Conservation (phyloP, 2,329 filamentous ascomycete genomes). For the Alternaria arborescens region DNA sequence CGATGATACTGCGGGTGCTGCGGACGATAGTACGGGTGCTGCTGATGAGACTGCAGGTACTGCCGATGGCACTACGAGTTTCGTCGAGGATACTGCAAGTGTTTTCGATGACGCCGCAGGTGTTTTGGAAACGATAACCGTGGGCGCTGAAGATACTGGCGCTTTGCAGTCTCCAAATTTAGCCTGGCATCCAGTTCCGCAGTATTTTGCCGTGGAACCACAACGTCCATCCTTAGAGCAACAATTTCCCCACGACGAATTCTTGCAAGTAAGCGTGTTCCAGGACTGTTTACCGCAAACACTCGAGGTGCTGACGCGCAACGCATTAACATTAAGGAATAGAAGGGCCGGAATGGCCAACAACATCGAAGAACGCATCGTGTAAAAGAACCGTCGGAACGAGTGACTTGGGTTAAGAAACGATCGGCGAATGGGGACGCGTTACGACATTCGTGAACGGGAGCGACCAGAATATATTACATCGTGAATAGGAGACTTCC, state of each 20-base stretch:
- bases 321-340: constrained; percentile 6
- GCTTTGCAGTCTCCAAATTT: constrained; percentile 18
- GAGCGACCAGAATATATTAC: constrained; percentile 5
- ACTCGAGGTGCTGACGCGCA: background rate
- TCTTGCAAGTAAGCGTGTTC: constrained; percentile 11
- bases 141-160: background rate
- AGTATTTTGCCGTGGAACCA: constrained; percentile 13
- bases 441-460: background rate
- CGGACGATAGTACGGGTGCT: background rate
- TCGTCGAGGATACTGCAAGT: constrained; percentile 4
- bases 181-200: constrained; percentile 35
- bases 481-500: constrained; percentile 5
- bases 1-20: background rate
- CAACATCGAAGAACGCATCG: background rate
- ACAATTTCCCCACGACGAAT: constrained; percentile 4
- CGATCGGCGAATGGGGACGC: background rate
- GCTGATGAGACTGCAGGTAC: constrained; percentile 1
- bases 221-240: constrained; percentile 6
- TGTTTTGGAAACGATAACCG: constrained; percentile 4
- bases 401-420: constrained; percentile 6
- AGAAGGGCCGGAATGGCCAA: constrained; percentile 1
- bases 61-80: background rate
- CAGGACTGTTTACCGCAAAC: constrained; percentile 6
- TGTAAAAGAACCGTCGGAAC: background rate
- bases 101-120: constrained; percentile 3